Evolutionary conservation across 129 eudicot genomes (phyloP), one percentile per base, ranked within the genome.

Genomic region (Solidago caesia): DNA sequence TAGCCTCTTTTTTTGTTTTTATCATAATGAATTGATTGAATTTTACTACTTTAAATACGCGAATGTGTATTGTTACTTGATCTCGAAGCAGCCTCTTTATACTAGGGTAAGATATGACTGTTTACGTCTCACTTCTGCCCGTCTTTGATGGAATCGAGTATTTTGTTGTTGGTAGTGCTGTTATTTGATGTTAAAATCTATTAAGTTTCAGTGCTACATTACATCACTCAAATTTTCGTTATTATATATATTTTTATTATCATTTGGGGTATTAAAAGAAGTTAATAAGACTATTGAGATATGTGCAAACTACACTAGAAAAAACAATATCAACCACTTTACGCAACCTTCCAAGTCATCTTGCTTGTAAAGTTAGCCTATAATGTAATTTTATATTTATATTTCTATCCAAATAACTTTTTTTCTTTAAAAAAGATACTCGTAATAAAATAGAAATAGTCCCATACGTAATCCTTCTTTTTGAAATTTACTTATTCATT

Each of bases 361-460:
- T 85, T 85, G 84, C 89, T 81, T 85, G 72, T 76, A 78, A 71
- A 79, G 64, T 47, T 78, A 58, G 69, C 45, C 67, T 39, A 64
- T 64, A 75, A 21, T 75, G 29, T 25, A 64, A 74, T 63, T 74
- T 64, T 48, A 64, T 63, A 61, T 64, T 51, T 48, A 63, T 47
- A 62, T 48, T 63, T 48, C 60, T 44, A 74, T 56, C 44, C 47
- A 15, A 51, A 11, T 75, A 5, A 43, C 68, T 47, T 48, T 74
- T 48, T 11, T 6, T 33, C 63, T 47, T 2, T 9, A 48, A 3
- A 43, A 21, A 21, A 21, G 21, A 21, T 21, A 21, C 21, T 21
- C 21, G 21, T 21, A 21, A 21, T 21, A 21, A 21, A 21, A 21
- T 21, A 21, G 21, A 21, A 21, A 21, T 21, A 21, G 21, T 21